Evolutionary conservation across 176 grass and related monocot species (phyloP).

Genomic region (Pontederia crassipes): DNA sequence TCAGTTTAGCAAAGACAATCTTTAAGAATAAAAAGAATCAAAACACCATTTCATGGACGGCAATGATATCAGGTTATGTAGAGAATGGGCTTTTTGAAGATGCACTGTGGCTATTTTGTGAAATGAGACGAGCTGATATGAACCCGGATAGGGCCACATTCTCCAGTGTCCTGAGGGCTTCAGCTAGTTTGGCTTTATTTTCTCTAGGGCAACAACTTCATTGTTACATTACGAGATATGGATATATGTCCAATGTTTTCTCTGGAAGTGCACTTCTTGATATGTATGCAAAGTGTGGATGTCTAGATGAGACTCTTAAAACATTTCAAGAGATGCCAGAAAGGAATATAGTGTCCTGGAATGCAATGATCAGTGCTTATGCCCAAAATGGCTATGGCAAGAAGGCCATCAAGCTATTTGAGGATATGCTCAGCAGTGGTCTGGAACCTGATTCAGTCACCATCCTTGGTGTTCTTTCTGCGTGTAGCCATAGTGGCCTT

Average conservation of each 20-base stretch:
- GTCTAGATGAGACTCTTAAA: conserved; percentile 38
- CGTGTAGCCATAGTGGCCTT: conserved; percentile 70
- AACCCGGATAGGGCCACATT: conserved; percentile 47
- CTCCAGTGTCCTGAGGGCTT: conserved; percentile 57
- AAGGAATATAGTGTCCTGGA: conserved; percentile 80
- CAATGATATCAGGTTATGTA: conserved; percentile 48
- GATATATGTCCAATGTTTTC: conserved; percentile 45
- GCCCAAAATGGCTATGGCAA: conserved; percentile 56
- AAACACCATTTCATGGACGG: conserved; percentile 45
- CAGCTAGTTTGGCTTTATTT: conserved; percentile 41
- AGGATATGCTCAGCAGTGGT: conserved; percentile 41
- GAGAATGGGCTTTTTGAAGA: conserved; percentile 46
- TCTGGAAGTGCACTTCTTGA: conserved; percentile 70
- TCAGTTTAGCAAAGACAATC: conserved; percentile 29
- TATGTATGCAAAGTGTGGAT: conserved; percentile 82
- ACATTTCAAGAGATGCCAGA: conserved; percentile 72
- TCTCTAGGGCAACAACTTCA: conserved; percentile 54
- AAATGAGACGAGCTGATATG: conserved; percentile 49
- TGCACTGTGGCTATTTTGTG: conserved; percentile 33
- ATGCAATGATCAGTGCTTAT: conserved; percentile 60
- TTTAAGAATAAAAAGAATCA: conserved; percentile 37
- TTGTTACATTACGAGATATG: conserved; percentile 42
- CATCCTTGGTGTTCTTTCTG: conserved; percentile 66
- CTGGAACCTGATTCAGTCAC: conserved; percentile 65
- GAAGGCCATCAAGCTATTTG: conserved; percentile 68